Base-by-base conservation (phyloP, 164 flowering plant genomes). In the Chimonanthus salicifolius region DNA sequence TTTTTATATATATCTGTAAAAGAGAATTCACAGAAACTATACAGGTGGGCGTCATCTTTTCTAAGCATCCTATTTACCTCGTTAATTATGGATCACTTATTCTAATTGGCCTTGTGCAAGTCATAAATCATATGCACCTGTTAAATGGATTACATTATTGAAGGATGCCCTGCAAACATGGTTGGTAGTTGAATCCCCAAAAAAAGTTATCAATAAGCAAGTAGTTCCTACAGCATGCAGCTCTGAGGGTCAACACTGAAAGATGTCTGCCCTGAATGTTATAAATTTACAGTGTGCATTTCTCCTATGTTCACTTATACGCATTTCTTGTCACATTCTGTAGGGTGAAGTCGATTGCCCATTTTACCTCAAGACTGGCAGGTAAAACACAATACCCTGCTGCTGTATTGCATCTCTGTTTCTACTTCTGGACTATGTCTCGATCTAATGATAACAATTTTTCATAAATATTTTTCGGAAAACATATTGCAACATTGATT, bases 301-400 rank as follows among this genome's bases (percentile, higher is more conserved):
- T 6, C 43, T 63, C 20, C 21, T 9, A 21, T 10, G 16, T 33
- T 66, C 11, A 44, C 43, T 47, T 43, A n/a, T 48, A 46, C 47
- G 4, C 16, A 16, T 68, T 45, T 3, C 54, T 64, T 47, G 9
- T 15, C 48, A 13, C 46, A 21, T 68, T 5, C 33, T 73, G 45
- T 91, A 95, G 99, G 97, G 92, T 67, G 98, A 93, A 86, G 86
- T 82, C 62, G 94, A 93, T 83, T 95, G 99, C 73, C 97, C 99
- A 54, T 95, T 95, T 82, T 95, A 91, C 82, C 77, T 95, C 74
- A 95, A 92, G 87, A 93, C 97, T 83, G 97, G 98, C 80, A 95
- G 99, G 99, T 94, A 46, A 79, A 49, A 33, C 8, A 6, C 47
- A 21, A 7, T 50, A 48, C 9, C 66, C 3, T 13, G 18, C 66